Evolutionary conservation across 2,329 filamentous ascomycete species (phyloP), one percentile per base, ranked within the genome.

Genomic region (Cladophialophora bantiana): DNA sequence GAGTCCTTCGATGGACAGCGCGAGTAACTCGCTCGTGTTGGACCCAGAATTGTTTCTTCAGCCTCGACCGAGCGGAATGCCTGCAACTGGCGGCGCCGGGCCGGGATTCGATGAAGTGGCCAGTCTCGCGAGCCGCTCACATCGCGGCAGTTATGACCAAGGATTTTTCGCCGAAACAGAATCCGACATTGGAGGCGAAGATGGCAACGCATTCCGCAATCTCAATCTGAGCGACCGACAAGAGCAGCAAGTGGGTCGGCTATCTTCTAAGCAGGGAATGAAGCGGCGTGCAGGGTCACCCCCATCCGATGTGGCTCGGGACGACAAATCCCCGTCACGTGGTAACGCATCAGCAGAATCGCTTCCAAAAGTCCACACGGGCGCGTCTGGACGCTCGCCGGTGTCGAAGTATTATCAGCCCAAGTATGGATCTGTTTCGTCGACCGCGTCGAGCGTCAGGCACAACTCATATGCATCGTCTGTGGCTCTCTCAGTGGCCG

Each of bases 281-380:
- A 90, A 90, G 77, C 82, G 88, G 74, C 83, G 88, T 65, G 88
- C 88, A 67, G 88, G 86, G 13, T 89, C 86, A 62, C 86, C 88
- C 20, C 88, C 87, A 45, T 82, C 84, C 64, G 87, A 89, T 72
- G 82, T 76, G 35, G 73, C 76, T 42, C 67, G 68, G 26, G 78
- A 79, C 42, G 76, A 79, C 62, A 76, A 75, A 66, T 76, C 20
- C 67, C 75, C 40, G n/a, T 59, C 64, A 66, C 52, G 67, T 62
- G 68, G 66, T 54, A 77, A 75, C 48, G 53, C 55, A 32, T 62
- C 57, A 40, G 32, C 53, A 34, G 68, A 70, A 35, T 35, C 57
- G 55, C 58, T 66, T 50, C 59, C 38, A 48, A 65, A 64, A 53
- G 54, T 64, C 52, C 57, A 59, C 36, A 54, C 66, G 45, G 52